Percentiles rank a stretch among this genome's conserved stretches.
phyloP scores from a whole-genome alignment of 202 grass and related monocot species.

The Sporobolus alterniflorus region DNA sequence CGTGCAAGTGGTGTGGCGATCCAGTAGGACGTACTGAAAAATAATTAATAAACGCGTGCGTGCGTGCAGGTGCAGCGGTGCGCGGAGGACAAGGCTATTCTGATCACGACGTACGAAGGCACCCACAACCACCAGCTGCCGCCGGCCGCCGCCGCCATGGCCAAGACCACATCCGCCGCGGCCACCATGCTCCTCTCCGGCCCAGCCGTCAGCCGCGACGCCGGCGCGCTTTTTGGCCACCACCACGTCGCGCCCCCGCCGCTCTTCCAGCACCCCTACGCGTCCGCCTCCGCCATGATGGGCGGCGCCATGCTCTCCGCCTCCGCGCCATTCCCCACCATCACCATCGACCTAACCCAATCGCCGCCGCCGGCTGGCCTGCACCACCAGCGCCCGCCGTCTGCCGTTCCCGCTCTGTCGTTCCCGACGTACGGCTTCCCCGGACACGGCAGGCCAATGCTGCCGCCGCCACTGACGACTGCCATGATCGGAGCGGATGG shows the following conservation, averaged over 20 bases:
- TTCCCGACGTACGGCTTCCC: constrained; percentile 38
- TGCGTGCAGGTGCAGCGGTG: constrained; percentile 45
- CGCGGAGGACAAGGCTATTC: constrained; percentile 43
- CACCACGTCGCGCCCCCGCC: background rate
- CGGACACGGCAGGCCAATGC: background rate
- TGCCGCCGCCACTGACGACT: background rate
- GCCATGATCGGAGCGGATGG: background rate
- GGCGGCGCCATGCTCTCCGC: constrained; percentile 60
- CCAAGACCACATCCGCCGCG: constrained; percentile 52
- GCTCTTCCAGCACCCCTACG: constrained; percentile 5
- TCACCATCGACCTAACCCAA: constrained; percentile 78
- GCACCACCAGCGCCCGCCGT: background rate
- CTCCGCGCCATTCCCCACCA: constrained; percentile 71
- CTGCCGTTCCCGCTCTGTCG: constrained; percentile 2
- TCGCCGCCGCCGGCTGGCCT: background rate
- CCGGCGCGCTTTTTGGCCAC: constrained; percentile 1
- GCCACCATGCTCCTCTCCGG: constrained; percentile 61
- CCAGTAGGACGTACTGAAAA: no score
- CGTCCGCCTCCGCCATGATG: background rate
- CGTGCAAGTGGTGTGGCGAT: background rate
- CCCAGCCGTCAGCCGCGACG: constrained; percentile 35
- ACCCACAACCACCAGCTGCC: constrained; percentile 46
- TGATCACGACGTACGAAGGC: constrained; percentile 50
- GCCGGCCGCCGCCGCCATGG: constrained; percentile 40
- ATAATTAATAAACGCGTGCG: background rate